These are phyloP conservation scores for Actinomortierella ambigua DNA, from an alignment of 371 early-diverging fungal genomes.

Conservation along the genomic window DNA sequence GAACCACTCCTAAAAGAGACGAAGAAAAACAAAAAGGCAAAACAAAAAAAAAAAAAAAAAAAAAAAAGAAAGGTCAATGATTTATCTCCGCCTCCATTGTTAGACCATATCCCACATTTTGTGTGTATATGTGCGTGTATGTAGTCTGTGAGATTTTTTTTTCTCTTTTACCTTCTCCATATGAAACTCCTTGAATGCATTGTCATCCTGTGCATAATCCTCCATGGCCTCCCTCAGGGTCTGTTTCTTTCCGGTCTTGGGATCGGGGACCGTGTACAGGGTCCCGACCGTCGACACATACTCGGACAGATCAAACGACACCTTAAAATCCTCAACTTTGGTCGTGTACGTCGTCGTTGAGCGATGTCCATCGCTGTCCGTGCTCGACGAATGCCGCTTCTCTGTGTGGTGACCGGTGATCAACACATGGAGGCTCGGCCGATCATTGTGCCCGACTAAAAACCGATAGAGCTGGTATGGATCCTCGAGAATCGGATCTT, in stretches of 20 bases:
- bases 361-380: conserved; percentile 6
- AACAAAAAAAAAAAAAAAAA: too few relatives aligned
- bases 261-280: conserved; percentile 18
- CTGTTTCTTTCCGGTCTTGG: conserved; percentile 13
- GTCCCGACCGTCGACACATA: conserved; percentile 24
- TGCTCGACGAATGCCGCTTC: not conserved
- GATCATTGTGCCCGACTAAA: conserved; percentile 39
- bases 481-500: conserved; percentile 24
- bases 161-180: conserved; percentile 27
- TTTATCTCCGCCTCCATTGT: too few relatives aligned
- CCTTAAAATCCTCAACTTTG: conserved; percentile 34
- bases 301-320: conserved; percentile 23
- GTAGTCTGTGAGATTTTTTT: not conserved
- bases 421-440: conserved; percentile 35
- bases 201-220: conserved; percentile 28
- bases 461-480: conserved; percentile 40
- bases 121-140: not conserved
- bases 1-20: conserved; percentile 73
- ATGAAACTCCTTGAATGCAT: conserved; percentile 35
- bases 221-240: conserved; percentile 35
- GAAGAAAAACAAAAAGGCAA: not conserved
- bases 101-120: too few relatives aligned
- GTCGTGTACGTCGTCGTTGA: conserved; percentile 7
- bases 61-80: too few relatives aligned
- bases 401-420: conserved; percentile 37